phyloP scores from a whole-genome alignment of 1,139 yeast species.

The Geotrichum restrictum region DNA sequence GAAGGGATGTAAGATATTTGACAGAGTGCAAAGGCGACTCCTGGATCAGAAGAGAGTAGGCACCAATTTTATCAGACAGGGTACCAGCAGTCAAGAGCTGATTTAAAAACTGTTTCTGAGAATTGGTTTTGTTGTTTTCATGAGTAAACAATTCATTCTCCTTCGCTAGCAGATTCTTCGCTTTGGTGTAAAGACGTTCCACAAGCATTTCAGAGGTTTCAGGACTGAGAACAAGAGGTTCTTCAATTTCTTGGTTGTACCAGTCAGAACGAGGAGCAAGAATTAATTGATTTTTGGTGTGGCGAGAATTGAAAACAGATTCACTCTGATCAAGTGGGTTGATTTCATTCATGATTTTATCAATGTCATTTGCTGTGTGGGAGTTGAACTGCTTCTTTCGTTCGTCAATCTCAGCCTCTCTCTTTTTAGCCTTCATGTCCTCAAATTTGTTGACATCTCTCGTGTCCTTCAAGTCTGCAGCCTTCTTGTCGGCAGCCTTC shows the following conservation, averaged over 20 bases:
- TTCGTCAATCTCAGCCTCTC: constrained; percentile 39
- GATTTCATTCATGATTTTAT: constrained; percentile 16
- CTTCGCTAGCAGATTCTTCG: constrained; percentile 57
- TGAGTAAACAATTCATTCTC: constrained; percentile 72
- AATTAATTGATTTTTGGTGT: constrained; percentile 45
- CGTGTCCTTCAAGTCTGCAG: constrained; percentile 21
- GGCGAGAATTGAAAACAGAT: constrained; percentile 16
- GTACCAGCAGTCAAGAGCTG: constrained; percentile 93
- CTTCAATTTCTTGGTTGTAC: constrained; percentile 56
- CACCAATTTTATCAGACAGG: constrained; percentile 89
- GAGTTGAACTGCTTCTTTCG: constrained; percentile 38
- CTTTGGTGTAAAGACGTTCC: constrained; percentile 61
- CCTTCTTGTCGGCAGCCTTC: constrained; percentile 24
- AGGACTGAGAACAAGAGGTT: constrained; percentile 38
- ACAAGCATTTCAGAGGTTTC: constrained; percentile 50
- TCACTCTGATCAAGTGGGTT: constrained; percentile 10
- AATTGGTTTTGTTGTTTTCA: constrained; percentile 74
- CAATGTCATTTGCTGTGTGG: constrained; percentile 31
- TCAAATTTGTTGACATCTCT: constrained; percentile 3
- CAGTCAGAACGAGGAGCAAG: constrained; percentile 70
- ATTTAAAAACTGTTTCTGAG: constrained; percentile 84
- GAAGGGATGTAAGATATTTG: constrained; percentile 74
- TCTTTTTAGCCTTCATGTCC: constrained; percentile 17
- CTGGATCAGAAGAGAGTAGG: constrained; percentile 83
- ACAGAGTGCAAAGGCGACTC: constrained; percentile 91